Conservation (phyloP, 352 stramenopile species). For the Phytophthora podocarpi region DNA sequence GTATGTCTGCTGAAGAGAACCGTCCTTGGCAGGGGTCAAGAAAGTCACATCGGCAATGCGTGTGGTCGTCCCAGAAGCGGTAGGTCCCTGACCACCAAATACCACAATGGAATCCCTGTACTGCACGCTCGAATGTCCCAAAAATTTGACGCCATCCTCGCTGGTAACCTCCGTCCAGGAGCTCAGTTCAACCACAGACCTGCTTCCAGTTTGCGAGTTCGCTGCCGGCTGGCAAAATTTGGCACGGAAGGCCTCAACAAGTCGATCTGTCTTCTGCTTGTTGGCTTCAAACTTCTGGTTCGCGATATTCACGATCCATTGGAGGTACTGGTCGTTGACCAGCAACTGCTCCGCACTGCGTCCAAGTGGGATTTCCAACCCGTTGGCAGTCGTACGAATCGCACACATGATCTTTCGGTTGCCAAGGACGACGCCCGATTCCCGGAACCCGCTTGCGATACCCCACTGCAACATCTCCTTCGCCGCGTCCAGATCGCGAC, state of each 20-base stretch:
- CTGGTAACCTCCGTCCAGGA: slow-evolving; percentile 25
- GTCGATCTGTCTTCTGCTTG: slow-evolving; percentile 69
- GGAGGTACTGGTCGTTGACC: slow-evolving; percentile 70
- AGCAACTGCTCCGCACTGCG: slow-evolving; percentile 52
- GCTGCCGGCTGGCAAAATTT: slow-evolving; percentile 42
- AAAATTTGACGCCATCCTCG: slow-evolving; percentile 49
- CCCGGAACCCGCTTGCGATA: slow-evolving; percentile 82
- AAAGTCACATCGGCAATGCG: slow-evolving; percentile 61
- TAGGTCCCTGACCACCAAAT: slow-evolving; percentile 74
- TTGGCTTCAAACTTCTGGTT: slow-evolving; percentile 89
- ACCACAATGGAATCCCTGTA: slow-evolving; percentile 54
- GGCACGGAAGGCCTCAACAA: slow-evolving; percentile 61
- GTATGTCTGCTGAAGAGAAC: slow-evolving; percentile 39
- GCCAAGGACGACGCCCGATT: slow-evolving; percentile 89
- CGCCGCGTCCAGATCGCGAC: slow-evolving; percentile 74
- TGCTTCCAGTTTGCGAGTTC: not conserved
- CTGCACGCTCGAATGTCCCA: slow-evolving; percentile 67
- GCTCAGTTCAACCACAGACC: slow-evolving; percentile 24
- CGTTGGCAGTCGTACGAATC: slow-evolving; percentile 88
- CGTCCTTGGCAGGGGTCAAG: slow-evolving; percentile 24
- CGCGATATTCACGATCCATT: slow-evolving; percentile 78
- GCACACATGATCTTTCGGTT: slow-evolving; percentile 92
- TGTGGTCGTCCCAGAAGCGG: slow-evolving; percentile 58
- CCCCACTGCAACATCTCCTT: slow-evolving; percentile 86
- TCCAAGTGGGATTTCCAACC: slow-evolving; percentile 88